Percentiles rank a stretch among this genome's conserved stretches.
Conservation (phyloP, 441 rosid genomes). For the Erodium trifolium region DNA sequence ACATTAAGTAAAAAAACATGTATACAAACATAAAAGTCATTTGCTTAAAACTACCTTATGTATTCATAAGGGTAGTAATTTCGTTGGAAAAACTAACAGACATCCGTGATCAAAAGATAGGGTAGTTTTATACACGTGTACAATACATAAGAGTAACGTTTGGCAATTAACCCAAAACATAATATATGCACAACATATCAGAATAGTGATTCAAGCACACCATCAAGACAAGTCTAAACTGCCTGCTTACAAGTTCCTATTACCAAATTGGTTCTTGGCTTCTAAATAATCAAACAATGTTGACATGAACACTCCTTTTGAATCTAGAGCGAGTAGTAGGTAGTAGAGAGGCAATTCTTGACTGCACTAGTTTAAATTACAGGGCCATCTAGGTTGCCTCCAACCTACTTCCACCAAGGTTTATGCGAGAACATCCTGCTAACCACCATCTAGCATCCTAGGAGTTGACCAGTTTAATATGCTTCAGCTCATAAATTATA, state of each 20-base stretch:
- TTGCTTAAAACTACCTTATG: too few relatives aligned
- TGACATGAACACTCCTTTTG: not conserved
- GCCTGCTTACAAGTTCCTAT: not conserved
- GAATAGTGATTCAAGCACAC: slow-evolving; percentile 1
- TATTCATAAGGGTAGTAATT: too few relatives aligned
- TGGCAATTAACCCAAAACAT: too few relatives aligned
- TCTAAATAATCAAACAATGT: not conserved
- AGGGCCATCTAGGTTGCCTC: not conserved
- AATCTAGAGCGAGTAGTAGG: not conserved
- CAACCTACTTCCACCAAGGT: too few relatives aligned
- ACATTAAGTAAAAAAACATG: not conserved
- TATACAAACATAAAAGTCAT: too few relatives aligned
- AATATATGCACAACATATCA: not conserved
- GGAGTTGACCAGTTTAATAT: not conserved
- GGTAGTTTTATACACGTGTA: too few relatives aligned
- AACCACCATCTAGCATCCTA: not conserved
- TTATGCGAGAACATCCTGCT: not conserved
- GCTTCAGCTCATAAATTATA: not conserved
- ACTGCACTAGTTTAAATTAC: not conserved
- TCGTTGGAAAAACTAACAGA: too few relatives aligned
- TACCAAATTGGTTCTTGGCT: not conserved
- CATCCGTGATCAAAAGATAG: too few relatives aligned
- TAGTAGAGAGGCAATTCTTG: not conserved
- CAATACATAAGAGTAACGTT: too few relatives aligned
- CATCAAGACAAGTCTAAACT: not conserved